phyloP scores from a whole-genome alignment of 306 rosid genomes.

The Herpetospermum pedunculosum region DNA sequence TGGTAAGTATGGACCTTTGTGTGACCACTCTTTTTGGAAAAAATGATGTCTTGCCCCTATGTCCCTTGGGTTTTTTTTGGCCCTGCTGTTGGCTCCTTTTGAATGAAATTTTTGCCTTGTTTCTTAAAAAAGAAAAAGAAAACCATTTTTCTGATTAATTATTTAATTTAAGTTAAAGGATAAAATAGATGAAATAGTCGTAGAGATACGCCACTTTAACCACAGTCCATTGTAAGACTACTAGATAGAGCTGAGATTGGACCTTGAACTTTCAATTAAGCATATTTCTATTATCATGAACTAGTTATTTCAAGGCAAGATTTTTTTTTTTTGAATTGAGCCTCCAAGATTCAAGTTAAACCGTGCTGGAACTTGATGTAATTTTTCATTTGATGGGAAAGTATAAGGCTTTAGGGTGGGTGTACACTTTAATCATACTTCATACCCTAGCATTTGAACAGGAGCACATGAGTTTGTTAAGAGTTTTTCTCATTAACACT shows the following conservation, averaged over 20 bases:
- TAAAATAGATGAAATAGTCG: neutral
- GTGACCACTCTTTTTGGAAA: no score
- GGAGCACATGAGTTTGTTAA: slow-evolving; percentile 75
- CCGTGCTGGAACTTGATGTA: neutral
- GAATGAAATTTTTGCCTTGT: no score
- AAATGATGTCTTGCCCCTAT: no score
- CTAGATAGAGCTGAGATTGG: neutral
- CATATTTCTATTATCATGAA: neutral
- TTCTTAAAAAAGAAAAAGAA: no score
- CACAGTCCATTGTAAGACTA: neutral
- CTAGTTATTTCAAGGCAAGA: neutral
- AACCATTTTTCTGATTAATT: neutral
- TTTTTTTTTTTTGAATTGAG: neutral
- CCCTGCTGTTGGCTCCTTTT: no score
- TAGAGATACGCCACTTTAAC: neutral
- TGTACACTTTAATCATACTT: neutral
- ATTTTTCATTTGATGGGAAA: neutral
- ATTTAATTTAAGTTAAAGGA: neutral
- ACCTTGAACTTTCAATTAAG: neutral
- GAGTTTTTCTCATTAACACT: slow-evolving; percentile 11
- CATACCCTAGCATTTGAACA: slow-evolving; percentile 2
- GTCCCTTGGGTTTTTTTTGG: no score
- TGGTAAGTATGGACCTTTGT: no score
- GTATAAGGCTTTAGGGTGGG: neutral
- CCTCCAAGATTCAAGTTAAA: neutral